phyloP scores from a whole-genome alignment of 805 yeast genomes.

The Ogataea parapolymorpha region DNA sequence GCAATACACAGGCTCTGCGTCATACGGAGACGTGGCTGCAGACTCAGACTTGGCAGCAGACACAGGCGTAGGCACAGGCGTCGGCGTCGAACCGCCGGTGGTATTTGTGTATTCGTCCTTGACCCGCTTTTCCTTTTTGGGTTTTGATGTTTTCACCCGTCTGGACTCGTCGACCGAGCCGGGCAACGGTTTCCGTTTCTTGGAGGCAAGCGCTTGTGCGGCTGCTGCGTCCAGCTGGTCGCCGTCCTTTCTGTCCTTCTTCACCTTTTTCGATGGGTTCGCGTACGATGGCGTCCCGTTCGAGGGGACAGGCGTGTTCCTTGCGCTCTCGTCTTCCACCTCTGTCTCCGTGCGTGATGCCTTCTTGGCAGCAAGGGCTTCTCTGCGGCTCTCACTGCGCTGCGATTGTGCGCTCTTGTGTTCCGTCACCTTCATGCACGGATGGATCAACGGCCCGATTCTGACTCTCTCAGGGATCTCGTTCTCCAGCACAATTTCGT shows the following conservation, averaged over 20 bases:
- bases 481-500: constrained; percentile 62
- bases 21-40: constrained; percentile 18
- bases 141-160: constrained; percentile 16
- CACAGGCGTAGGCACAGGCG: constrained; percentile 7
- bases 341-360: constrained; percentile 39
- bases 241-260: constrained; percentile 16
- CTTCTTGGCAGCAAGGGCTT: constrained; percentile 86
- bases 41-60: constrained; percentile 11
- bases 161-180: constrained; percentile 7
- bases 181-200: constrained; percentile 8
- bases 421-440: constrained; percentile 71
- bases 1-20: constrained; percentile 80
- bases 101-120: constrained; percentile 9
- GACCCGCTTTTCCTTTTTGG: constrained; percentile 19
- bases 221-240: constrained; percentile 3
- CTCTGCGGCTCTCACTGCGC: constrained; percentile 82
- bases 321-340: constrained; percentile 25
- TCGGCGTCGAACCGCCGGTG: constrained; percentile 7
- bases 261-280: constrained; percentile 11
- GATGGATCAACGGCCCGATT: constrained; percentile 79
- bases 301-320: constrained; percentile 18
- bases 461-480: constrained; percentile 83
- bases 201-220: neutral
- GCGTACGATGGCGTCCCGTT: constrained; percentile 10
- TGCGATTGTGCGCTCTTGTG: constrained; percentile 68